Conservation (phyloP, 1,284 basidiomycete species). For the Irpex rosettiformis region DNA sequence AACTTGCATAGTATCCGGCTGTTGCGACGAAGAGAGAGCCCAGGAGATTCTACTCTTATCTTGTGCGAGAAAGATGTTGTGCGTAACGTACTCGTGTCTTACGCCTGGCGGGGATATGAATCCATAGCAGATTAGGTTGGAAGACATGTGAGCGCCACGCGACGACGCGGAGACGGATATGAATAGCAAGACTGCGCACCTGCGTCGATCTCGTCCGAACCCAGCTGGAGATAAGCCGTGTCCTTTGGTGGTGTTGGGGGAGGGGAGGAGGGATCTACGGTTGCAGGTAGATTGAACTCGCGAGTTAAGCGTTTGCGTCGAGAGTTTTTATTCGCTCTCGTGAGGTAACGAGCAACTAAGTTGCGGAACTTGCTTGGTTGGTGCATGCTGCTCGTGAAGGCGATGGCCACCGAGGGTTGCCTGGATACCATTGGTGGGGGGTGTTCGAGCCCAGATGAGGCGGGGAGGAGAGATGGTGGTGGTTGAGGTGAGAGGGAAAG, state of each 20-base stretch:
- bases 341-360: constrained; percentile 7
- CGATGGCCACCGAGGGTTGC: constrained; percentile 9
- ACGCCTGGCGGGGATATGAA: constrained; percentile 6
- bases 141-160: neutral
- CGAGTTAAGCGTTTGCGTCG: constrained; percentile 5
- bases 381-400: constrained; percentile 9
- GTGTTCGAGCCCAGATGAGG: neutral
- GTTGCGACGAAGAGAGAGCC: neutral
- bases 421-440: constrained; percentile 7
- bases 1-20: neutral
- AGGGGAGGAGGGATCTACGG: constrained; percentile 7
- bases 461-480: neutral
- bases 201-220: constrained; percentile 1
- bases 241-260: constrained; percentile 14
- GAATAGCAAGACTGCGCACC: constrained; percentile 1
- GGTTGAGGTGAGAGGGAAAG: neutral
- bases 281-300: neutral
- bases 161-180: neutral
- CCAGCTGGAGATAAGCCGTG: neutral
- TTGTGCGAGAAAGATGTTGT: constrained; percentile 10
- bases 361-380: constrained; percentile 3
- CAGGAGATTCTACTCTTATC: constrained; percentile 3
- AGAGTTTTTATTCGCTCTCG: neutral
- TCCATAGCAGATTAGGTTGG: neutral
- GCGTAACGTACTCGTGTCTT: constrained; percentile 9